Evolutionary conservation across 2,329 filamentous ascomycete species (phyloP), one percentile per base, ranked within the genome.

Genomic region (Blastomyces silverae): DNA sequence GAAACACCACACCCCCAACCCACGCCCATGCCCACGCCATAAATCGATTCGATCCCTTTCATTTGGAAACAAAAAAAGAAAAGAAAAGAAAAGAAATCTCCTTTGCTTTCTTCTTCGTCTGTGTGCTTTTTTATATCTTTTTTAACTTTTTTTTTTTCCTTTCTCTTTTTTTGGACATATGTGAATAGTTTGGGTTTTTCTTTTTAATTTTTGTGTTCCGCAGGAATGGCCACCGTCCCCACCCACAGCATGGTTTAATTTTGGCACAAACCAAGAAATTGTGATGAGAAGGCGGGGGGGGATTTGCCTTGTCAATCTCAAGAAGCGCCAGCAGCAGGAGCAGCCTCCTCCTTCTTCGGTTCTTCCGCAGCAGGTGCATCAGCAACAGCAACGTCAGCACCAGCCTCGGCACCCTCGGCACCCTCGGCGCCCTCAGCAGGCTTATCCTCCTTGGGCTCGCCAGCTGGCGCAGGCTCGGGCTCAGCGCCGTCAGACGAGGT

Each of bases 401-500:
- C 28, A 25, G 11, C 60, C n/a, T 28, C 42, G 5, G 60, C 10
- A 31, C 50, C 60, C 37, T 60, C 48, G 28, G 60, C 53, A 56
- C n/a, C 55, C 15, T 77, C 69, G 63, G 75, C 81, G 66, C 78
- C 76, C 69, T 83, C 71, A 66, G 82, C 79, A 69, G 82, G 72
- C 77, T 83, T 83, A 65, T 83, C 79, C 75, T 90, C 87, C 83
- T 88, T 87, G 72, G 84, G 80, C 69, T 84, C 82, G n/a, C 39
- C 67, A 67, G 83, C 82, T 67, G 84, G 79, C 65, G 81, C 71
- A 64, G 82, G 83, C 69, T 87, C 81, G 65, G 82, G 72, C 79
- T 96, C 93, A 74, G 84, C 87, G 73, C 86, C 90, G 78, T 96
- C 92, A 66, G 92, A 95, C 72, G 92, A 97, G 73, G 92, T 97